Evolutionary conservation across 805 yeast species (phyloP).

Genomic region (Debaryomyces prosopidis): DNA sequence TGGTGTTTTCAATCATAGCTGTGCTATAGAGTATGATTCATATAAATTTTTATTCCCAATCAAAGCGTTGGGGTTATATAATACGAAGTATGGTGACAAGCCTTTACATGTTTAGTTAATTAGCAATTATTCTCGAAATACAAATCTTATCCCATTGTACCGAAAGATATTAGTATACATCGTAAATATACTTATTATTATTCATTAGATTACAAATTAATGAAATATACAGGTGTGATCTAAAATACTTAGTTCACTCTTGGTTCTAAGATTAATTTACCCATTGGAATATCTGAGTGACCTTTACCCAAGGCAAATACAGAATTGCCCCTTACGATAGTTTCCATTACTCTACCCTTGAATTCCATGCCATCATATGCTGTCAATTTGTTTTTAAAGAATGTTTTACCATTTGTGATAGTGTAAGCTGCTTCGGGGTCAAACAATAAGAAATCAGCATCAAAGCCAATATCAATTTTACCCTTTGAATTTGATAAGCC

Average conservation of each 20-base stretch:
- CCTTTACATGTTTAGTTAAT: neutral
- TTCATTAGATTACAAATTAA: no score
- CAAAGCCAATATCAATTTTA: slow-evolving; percentile 66
- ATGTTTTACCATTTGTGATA: slow-evolving; percentile 56
- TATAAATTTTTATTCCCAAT: slow-evolving; percentile 87
- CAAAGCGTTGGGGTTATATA: slow-evolving; percentile 84
- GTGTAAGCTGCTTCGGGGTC: slow-evolving; percentile 57
- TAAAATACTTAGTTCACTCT: slow-evolving; percentile 27
- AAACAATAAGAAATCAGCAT: slow-evolving; percentile 86
- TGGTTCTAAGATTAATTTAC: slow-evolving; percentile 61
- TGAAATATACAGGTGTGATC: no score
- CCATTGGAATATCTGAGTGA: slow-evolving; percentile 56
- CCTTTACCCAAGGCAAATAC: slow-evolving; percentile 62
- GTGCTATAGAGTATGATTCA: slow-evolving; percentile 95
- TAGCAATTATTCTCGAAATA: no score
- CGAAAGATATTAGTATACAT: no score
- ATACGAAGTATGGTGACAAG: slow-evolving; percentile 28
- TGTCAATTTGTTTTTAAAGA: slow-evolving; percentile 83
- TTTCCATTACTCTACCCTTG: slow-evolving; percentile 74
- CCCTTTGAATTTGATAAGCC: slow-evolving; percentile 79
- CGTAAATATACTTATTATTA: no score
- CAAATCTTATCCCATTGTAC: no score
- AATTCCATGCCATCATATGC: slow-evolving; percentile 77
- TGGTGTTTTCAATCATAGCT: slow-evolving; percentile 90
- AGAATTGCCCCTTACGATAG: slow-evolving; percentile 73